Evolutionary conservation across 805 yeast genomes (phyloP).

Genomic region (Yamadazyma philogaea): DNA sequence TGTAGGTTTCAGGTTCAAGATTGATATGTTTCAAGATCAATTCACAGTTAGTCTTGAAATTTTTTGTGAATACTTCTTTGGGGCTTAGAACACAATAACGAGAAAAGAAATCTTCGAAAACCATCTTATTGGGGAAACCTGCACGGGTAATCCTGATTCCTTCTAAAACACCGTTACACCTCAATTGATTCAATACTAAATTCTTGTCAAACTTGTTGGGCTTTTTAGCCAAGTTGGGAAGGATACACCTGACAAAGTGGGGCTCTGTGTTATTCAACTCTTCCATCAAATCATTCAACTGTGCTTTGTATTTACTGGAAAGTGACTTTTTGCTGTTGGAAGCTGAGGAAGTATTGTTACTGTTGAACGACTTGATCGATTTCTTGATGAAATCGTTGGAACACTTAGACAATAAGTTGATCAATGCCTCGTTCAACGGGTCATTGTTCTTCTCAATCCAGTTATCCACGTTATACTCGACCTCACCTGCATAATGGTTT

Average conservation of each 20-base stretch:
- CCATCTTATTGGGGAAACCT: conserved; percentile 92
- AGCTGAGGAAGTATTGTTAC: conserved; percentile 1
- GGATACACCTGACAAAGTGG: conserved; percentile 92
- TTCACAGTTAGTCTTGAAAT: conserved; percentile 67
- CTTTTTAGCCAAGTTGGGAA: conserved; percentile 78
- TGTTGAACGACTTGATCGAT: conserved; percentile 16
- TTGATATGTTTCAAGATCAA: conserved; percentile 59
- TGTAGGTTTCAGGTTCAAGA: conserved; percentile 57
- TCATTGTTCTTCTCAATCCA: conserved; percentile 96
- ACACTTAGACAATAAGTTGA: conserved; percentile 59
- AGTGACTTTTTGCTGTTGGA: conserved; percentile 57
- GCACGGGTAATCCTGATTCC: conserved; percentile 97
- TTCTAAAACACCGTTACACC: conserved; percentile 97
- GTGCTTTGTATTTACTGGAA: conserved; percentile 86
- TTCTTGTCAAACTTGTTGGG: conserved; percentile 70
- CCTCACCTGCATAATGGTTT: conserved; percentile 93
- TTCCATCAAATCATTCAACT: conserved; percentile 64
- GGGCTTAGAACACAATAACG: conserved; percentile 71
- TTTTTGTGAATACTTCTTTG: conserved; percentile 41
- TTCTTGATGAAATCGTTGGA: conserved; percentile 48
- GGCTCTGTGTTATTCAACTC: conserved; percentile 83
- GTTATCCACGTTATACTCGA: conserved; percentile 87
- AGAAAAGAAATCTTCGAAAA: conserved; percentile 72
- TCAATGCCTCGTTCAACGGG: conserved; percentile 77
- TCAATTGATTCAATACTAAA: conserved; percentile 79